Base-by-base conservation (phyloP, 495 filamentous ascomycete genomes). In the Terfezia boudieri region DNA sequence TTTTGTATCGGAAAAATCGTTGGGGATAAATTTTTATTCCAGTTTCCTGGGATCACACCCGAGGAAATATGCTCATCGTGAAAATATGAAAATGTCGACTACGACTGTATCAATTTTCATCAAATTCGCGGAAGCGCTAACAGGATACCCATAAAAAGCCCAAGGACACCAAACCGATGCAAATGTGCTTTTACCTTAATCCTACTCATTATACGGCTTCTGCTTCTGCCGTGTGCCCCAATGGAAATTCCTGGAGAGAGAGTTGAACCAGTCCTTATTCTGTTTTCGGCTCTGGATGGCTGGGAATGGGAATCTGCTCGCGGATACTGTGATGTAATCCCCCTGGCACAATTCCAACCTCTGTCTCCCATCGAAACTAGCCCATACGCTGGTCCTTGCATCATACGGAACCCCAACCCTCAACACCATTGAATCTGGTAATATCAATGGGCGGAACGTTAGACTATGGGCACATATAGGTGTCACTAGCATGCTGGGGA, bases 391-490 rank as follows among this genome's bases (percentile, higher is more conserved):
- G 6, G 85, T 87, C 16, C 90, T 84, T 37, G 84, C 88, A 59
- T 80, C 74, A 49, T 75, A 74, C 0, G 90, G 90, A 22, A 98
- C 80, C 22, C 82, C 82, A 55, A 96, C 81, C 51, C 86, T 85
- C 49, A 98, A 76, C 23, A 88, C 77, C 68, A 94, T 80, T 37
- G 81, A 89, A 67, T 98, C 90, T 37, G 84, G 89, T n/a, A 98
- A 79, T n/a, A 98, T 82, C 84, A 98, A 94, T 36, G 90, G 90
- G 9, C 90, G 78, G 77, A 98, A 96, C 37, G 85, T 92, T 17
- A 98, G 74, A 0, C 88, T 95, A 66, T 98, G 90, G 14, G 90
- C 88, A 67, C 90, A 98, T 65, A 98, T 98, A 0, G 92, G 92
- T 2, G 92, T 95, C 50, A 98, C 78, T 12, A 96, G 83, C 65